Evolutionary conservation across 129 eudicot genomes (phyloP).

Genomic region (Cynara cardunculus): DNA sequence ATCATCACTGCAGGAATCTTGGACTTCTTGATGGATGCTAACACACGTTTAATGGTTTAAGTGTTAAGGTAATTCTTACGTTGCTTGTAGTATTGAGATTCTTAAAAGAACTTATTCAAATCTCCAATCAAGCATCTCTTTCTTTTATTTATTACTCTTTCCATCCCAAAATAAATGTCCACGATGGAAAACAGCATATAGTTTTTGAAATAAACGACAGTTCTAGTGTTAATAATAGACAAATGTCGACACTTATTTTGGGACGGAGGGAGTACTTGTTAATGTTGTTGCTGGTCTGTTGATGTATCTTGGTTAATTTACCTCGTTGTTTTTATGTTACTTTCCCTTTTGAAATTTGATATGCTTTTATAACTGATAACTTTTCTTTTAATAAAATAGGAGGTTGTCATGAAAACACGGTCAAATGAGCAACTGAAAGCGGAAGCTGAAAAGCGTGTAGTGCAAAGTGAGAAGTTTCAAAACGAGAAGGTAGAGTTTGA

Average conservation of each 20-base stretch:
- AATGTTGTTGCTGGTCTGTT: background rate
- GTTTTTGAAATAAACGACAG: too few relatives aligned
- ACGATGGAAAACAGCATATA: too few relatives aligned
- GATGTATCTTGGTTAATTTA: background rate
- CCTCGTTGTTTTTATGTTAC: background rate
- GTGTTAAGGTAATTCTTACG: slow-evolving; percentile 52
- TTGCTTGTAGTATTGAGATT: too few relatives aligned
- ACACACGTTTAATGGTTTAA: slow-evolving; percentile 63
- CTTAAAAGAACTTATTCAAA: background rate
- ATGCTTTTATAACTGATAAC: background rate
- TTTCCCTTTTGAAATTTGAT: background rate
- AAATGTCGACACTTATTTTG: background rate
- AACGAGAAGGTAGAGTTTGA: slow-evolving; percentile 82
- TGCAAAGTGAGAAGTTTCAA: slow-evolving; percentile 77
- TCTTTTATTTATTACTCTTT: background rate
- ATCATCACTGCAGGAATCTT: slow-evolving; percentile 51
- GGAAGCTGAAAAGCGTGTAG: slow-evolving; percentile 84
- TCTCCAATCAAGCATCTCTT: background rate
- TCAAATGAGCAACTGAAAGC: slow-evolving; percentile 61
- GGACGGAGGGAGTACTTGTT: background rate
- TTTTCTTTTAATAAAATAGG: slow-evolving; percentile 38
- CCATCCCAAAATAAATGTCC: background rate
- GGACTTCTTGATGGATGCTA: slow-evolving; percentile 83
- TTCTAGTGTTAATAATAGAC: background rate
- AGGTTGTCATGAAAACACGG: slow-evolving; percentile 64